A percentile compares a stretch with the other conserved stretches of the same genome.
Conservation (phyloP, 345 rosid genomes). For the Carallia pectinifolia region DNA sequence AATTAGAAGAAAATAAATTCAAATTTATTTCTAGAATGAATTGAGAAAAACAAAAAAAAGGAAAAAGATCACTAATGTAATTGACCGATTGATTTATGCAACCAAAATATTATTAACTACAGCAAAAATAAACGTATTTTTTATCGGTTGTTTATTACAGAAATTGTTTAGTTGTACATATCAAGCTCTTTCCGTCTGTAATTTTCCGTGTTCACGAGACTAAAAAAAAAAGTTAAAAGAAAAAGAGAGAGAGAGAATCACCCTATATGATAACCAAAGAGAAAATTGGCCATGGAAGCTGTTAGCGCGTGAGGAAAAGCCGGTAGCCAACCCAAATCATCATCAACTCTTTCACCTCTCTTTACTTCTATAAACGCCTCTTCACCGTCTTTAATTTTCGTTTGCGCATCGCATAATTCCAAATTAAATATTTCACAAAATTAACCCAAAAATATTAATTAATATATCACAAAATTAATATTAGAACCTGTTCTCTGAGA, state of each 20-base stretch:
- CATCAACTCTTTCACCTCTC: slow-evolving; percentile 10
- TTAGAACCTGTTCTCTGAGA: slow-evolving; percentile 31
- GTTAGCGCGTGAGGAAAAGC: slow-evolving; percentile 62
- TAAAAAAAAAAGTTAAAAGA: too few species aligned
- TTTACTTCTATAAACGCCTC: slow-evolving; percentile 19
- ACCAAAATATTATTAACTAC: too few species aligned
- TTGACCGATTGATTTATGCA: too few species aligned
- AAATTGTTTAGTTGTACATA: too few species aligned
- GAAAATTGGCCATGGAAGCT: slow-evolving; percentile 77
- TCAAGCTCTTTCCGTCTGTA: too few species aligned
- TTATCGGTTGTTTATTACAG: too few species aligned
- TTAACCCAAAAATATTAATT: not conserved
- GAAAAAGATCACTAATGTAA: not conserved
- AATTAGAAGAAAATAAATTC: not conserved
- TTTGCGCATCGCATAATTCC: not conserved
- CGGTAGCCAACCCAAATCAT: slow-evolving; percentile 64
- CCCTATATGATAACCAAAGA: slow-evolving; percentile 88
- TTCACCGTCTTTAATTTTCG: slow-evolving; percentile 30
- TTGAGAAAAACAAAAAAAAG: not conserved
- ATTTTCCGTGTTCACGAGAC: too few species aligned
- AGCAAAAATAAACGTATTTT: too few species aligned
- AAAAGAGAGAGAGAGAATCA: slow-evolving; percentile 2
- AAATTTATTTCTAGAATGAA: not conserved
- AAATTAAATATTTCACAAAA: not conserved
- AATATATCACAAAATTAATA: too few species aligned